Percentiles rank a stretch among this genome's conserved stretches.
These are phyloP conservation scores for Fusarium dimerum DNA, from an alignment of 2,329 filamentous ascomycete species.

Conservation along the genomic window DNA sequence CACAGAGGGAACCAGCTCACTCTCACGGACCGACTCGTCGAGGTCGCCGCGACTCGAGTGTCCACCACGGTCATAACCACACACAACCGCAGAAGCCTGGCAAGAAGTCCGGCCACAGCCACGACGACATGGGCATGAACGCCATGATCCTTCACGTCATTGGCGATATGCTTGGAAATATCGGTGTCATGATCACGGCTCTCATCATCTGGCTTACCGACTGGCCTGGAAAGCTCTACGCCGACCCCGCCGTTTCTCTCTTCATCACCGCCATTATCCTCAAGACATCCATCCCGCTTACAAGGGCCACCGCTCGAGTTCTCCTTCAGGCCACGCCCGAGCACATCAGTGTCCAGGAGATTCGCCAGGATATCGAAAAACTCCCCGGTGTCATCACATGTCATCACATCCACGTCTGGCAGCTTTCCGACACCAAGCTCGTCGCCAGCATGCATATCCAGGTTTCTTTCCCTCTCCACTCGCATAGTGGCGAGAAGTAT, in stretches of 20 bases:
- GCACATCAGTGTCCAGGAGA: constrained; percentile 83
- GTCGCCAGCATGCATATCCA: constrained; percentile 93
- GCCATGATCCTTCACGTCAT: constrained; percentile 76
- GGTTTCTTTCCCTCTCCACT: constrained; percentile 85
- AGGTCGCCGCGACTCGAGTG: constrained; percentile 48
- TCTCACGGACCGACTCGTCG: constrained; percentile 22
- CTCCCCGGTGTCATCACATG: constrained; percentile 86
- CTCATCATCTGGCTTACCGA: constrained; percentile 89
- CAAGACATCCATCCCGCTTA: constrained; percentile 75
- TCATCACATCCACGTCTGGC: constrained; percentile 97
- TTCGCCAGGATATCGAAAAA: constrained; percentile 85
- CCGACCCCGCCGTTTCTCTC: constrained; percentile 88
- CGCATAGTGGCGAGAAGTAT: constrained; percentile 76
- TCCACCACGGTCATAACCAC: constrained; percentile 79
- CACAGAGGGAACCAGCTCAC: constrained; percentile 19
- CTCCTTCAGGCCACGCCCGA: constrained; percentile 92
- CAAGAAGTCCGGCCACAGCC: constrained; percentile 69
- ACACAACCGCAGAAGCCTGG: constrained; percentile 65
- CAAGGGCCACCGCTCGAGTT: constrained; percentile 79
- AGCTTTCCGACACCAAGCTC: constrained; percentile 91
- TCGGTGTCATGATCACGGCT: constrained; percentile 81
- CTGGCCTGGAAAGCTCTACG: constrained; percentile 80
- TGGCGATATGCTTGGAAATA: constrained; percentile 82
- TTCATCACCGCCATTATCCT: constrained; percentile 85
- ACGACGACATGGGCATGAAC: constrained; percentile 94